Conservation (phyloP, 176 grass and related monocot genomes). For the Alloteropsis semialata region DNA sequence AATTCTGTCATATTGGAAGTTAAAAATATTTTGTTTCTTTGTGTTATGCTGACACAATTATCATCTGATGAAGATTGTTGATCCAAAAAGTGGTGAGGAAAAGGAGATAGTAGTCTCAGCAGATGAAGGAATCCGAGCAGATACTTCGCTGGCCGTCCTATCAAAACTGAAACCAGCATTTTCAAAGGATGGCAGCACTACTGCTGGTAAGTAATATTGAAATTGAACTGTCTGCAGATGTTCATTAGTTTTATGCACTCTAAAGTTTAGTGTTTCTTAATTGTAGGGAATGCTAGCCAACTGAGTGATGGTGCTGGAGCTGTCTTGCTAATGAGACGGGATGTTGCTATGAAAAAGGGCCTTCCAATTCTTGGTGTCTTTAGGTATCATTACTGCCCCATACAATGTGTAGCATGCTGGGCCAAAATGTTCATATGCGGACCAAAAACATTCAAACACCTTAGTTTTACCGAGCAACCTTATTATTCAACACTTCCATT, state of each 20-base stretch:
- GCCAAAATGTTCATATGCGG: background rate
- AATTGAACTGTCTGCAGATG: background rate
- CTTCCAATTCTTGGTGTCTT: slow-evolving; percentile 75
- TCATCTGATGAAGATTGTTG: slow-evolving; percentile 54
- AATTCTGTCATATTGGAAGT: background rate
- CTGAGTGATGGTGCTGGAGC: slow-evolving; percentile 92
- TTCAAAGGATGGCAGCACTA: slow-evolving; percentile 86
- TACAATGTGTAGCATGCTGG: background rate
- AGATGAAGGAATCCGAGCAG: slow-evolving; percentile 78
- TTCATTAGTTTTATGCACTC: slow-evolving; percentile 3
- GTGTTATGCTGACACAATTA: slow-evolving; percentile 1
- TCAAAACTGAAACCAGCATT: slow-evolving; percentile 91
- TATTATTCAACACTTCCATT: background rate
- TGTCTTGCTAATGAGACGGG: slow-evolving; percentile 86
- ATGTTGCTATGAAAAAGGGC: slow-evolving; percentile 75
- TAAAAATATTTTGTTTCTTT: background rate
- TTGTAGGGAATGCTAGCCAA: slow-evolving; percentile 85
- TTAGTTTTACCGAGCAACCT: slow-evolving; percentile 1
- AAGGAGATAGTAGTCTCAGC: slow-evolving; percentile 60
- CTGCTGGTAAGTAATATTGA: slow-evolving; percentile 67
- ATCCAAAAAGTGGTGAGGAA: slow-evolving; percentile 83
- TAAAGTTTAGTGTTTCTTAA: slow-evolving; percentile 19
- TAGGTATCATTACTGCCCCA: slow-evolving; percentile 29
- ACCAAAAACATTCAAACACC: background rate
- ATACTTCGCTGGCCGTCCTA: slow-evolving; percentile 60